A percentile compares a stretch with the other conserved stretches of the same genome.
phyloP scores from a whole-genome alignment of 768 basidiomycete species.

The Kwoniella europaea region DNA sequence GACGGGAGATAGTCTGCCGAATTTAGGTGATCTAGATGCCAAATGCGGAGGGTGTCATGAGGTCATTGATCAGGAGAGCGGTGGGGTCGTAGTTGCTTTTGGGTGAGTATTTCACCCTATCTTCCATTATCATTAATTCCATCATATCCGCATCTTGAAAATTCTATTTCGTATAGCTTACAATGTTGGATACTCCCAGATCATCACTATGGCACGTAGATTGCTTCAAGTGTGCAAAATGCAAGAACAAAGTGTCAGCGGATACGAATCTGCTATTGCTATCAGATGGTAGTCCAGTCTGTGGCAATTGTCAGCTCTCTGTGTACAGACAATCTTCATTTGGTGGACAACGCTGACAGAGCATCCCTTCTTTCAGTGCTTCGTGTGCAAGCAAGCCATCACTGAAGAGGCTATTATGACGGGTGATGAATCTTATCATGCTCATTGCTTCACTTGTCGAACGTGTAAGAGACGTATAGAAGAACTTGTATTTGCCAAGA shows the following conservation, averaged over 20 bases:
- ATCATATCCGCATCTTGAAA: neutral
- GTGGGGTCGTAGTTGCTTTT: slow-evolving; percentile 83
- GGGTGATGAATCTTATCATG: slow-evolving; percentile 95
- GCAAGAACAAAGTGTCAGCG: slow-evolving; percentile 83
- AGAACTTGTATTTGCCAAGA: slow-evolving; percentile 98
- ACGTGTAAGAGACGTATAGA: slow-evolving; percentile 93
- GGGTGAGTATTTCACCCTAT: slow-evolving; percentile 67
- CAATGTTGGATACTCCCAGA: slow-evolving; percentile 59
- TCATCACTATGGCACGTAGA: slow-evolving; percentile 80
- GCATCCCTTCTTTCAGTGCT: slow-evolving; percentile 79
- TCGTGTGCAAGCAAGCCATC: slow-evolving; percentile 89
- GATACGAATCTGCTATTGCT: slow-evolving; percentile 96
- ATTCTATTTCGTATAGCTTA: neutral
- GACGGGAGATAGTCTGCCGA: slow-evolving; percentile 33
- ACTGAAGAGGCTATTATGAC: slow-evolving; percentile 99
- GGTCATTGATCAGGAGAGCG: slow-evolving; percentile 56
- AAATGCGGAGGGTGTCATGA: slow-evolving; percentile 55
- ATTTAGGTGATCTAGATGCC: slow-evolving; percentile 47
- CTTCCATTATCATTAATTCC: too few species aligned
- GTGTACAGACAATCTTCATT: neutral
- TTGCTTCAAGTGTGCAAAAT: slow-evolving; percentile 94
- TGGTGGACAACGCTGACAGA: too few species aligned
- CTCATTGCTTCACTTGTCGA: slow-evolving; percentile 97
- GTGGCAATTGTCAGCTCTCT: slow-evolving; percentile 46
- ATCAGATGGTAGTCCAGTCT: slow-evolving; percentile 94